These are phyloP conservation scores for Forsythia suspensa DNA, from an alignment of 257 asterid genomes.

Conservation along the genomic window DNA sequence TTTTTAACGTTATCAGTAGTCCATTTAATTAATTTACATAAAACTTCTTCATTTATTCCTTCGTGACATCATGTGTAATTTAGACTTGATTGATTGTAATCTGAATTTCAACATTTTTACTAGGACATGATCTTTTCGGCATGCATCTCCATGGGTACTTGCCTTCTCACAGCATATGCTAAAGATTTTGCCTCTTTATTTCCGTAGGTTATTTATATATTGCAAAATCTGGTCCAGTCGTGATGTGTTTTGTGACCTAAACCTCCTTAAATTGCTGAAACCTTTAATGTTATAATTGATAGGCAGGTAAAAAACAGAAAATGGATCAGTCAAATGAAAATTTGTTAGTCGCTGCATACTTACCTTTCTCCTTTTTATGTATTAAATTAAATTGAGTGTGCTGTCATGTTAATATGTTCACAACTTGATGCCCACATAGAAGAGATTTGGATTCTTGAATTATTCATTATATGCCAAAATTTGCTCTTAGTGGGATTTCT, in stretches of 20 bases:
- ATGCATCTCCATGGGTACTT: not conserved
- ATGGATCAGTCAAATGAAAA: not conserved
- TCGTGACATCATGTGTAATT: slow-evolving; percentile 8
- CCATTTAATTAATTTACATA: not conserved
- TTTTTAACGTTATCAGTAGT: not conserved
- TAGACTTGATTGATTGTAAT: not conserved
- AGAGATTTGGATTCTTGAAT: not conserved
- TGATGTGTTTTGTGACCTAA: not conserved
- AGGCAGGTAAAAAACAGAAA: not conserved
- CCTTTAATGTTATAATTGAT: not conserved
- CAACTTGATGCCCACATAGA: not conserved
- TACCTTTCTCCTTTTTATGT: not conserved
- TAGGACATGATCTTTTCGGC: not conserved
- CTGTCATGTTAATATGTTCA: not conserved
- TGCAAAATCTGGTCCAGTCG: not conserved
- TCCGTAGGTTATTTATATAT: no score
- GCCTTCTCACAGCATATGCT: not conserved
- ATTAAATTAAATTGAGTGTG: not conserved
- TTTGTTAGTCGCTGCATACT: not conserved
- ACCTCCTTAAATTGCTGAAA: not conserved
- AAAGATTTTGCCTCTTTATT: no score
- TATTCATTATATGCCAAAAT: not conserved
- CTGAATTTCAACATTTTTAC: not conserved
- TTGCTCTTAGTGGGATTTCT: not conserved
- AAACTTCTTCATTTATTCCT: not conserved